Conservation (phyloP, 2,329 filamentous ascomycete species). For the Apiospora koreana region DNA sequence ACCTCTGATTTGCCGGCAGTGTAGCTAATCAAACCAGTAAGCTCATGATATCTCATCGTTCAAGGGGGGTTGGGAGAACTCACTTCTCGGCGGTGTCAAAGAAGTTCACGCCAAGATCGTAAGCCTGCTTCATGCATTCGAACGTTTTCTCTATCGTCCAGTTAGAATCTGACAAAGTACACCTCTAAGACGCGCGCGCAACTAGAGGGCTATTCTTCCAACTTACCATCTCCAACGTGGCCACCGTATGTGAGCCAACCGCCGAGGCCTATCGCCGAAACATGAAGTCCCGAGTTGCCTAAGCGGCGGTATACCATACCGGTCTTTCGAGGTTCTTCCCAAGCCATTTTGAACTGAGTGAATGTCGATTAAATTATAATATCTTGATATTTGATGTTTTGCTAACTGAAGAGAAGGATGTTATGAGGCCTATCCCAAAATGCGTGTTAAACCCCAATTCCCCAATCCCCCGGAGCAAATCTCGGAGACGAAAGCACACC, state of each 20-base stretch:
- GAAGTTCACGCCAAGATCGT: constrained; percentile 62
- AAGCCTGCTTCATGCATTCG: constrained; percentile 62
- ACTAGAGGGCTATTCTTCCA: no score
- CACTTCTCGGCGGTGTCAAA: constrained; percentile 59
- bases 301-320: constrained; percentile 61
- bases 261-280: constrained; percentile 72
- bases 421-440: neutral
- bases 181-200: neutral
- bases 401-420: neutral
- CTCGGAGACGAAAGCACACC: constrained; percentile 10
- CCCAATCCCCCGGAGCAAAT: constrained; percentile 12
- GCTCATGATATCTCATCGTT: neutral
- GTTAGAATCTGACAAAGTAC: neutral
- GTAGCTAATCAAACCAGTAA: constrained; percentile 35
- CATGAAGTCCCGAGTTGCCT: constrained; percentile 71
- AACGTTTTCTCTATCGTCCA: constrained; percentile 53
- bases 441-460: neutral
- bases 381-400: no score
- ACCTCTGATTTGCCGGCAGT: constrained; percentile 62
- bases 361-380: neutral
- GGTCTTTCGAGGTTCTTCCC: constrained; percentile 19
- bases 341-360: constrained; percentile 13
- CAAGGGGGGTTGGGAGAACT: neutral
- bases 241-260: constrained; percentile 77
- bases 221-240: constrained; percentile 64